Evolutionary conservation across 2,329 filamentous ascomycete species (phyloP), one percentile per base, ranked within the genome.

Genomic region (Aspergillus tamarii): DNA sequence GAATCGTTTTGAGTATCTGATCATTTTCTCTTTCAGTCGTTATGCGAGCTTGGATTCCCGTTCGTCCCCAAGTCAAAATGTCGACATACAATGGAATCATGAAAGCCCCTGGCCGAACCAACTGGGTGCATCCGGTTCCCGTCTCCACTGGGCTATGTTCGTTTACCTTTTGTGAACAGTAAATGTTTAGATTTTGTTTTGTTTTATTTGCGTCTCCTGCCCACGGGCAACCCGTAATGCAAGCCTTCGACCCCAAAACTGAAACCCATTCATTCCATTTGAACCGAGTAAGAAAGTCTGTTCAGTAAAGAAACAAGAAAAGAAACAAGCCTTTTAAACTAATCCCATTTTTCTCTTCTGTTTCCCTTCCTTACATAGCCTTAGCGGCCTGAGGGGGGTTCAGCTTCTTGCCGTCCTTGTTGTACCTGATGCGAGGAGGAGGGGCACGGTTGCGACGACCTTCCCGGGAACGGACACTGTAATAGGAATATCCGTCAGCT

Each of bases 331-430:
- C 73, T 72, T 75, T 73, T 71, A 72, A 73, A 75, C 71, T 76
- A 72, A 72, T 68, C 70, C 70, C 68, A 74, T 75, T 75, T 76
- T 71, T 73, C 72, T 73, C 73, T 72, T 72, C 70, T 73, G 65
- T 72, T 70, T 66, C 65, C 66, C 69, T 72, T 73, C 73, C 70
- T 78, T 78, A 79, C 70, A 74, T 68, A 72, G 85, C 85, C 86
- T 92, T 92, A 78, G 87, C 86, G 74, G 86, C 85, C 84, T 93
- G 89, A 80, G 91, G 91, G 74, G 94, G 93, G 83, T 90, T 91
- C 82, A 99, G 90, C 91, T 99, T 99, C 93, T 99, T 99, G 88
- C 94, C 94, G 81, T 99, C 95, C 91, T 98, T 97, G 92, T 99
- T 99, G 93, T 96, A 99, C 79, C 95, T 89, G 79, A 99, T 94